Base-by-base conservation (phyloP, 768 basidiomycete species). In the Chalciporus sphaerocephalus region DNA sequence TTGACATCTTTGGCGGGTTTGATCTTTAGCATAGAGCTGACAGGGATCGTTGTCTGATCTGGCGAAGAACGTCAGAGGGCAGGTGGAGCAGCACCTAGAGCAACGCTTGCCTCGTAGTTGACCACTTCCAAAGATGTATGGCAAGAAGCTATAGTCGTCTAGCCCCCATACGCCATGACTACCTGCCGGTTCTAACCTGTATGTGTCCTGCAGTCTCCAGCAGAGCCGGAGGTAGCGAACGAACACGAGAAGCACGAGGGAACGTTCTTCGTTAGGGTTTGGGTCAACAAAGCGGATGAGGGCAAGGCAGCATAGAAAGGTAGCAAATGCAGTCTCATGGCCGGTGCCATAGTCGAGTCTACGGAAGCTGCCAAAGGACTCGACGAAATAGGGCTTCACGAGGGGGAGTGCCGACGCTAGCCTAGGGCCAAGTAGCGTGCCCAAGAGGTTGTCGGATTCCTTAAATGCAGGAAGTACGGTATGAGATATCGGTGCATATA, bases 91-190 rank as follows among this genome's bases (percentile, higher is more conserved):
- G 28, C 20, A 5, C 6, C 33, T 43, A 15, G 15, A 38, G 16
- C 21, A 51, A 39, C 41, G 35, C 69, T 15, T 55, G 80, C 89
- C 87, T 79, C 84, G 74, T 28, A 97, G 74, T 67, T 98, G 90
- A 2, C 81, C 91, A 52, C 91, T 91, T 9, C 93, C 94, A 60
- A 93, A 92, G 9, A 93, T 76, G 58, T 95, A 96, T 3, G 87
- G 83, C 35, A 97, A 74, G 67, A 95, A 94, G 41, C 74, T 78
- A 43, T 86, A 95, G 62, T 96, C 94, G 58, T 97, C 94, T 28
- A 98, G 69, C 2, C 94, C 96, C 96, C 95, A 99, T 1, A 97
- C 95, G 4, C 96, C 96, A 61, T 97, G 94, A 51, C 90, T 94
- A 7, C 96, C 96, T 2, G 96, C 96, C 5, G 94, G 93, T 65